Conservation (phyloP, 371 early-diverging fungal genomes). For the Mortierella sp. region DNA sequence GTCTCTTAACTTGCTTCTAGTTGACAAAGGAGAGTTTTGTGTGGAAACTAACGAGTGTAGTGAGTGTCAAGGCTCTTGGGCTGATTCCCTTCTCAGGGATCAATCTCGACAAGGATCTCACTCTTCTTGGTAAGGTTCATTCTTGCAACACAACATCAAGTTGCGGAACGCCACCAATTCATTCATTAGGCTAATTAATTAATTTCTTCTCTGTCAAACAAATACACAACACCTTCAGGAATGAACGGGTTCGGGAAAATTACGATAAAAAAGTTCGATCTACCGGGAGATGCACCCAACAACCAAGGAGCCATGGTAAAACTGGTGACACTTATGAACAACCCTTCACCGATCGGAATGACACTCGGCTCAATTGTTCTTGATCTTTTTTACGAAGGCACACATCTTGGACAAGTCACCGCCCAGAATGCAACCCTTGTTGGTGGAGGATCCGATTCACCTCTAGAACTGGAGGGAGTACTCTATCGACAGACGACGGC, state of each 20-base stretch:
- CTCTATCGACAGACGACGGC: constrained; percentile 61
- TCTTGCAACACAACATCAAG: background rate
- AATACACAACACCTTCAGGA: background rate
- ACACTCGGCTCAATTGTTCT: constrained; percentile 68
- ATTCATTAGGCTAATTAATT: background rate
- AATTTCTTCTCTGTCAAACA: background rate
- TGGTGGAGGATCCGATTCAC: constrained; percentile 17
- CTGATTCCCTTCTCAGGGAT: background rate
- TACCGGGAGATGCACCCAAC: constrained; percentile 67
- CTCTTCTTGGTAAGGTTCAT: background rate
- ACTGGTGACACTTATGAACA: constrained; percentile 64
- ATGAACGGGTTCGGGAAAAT: constrained; percentile 66
- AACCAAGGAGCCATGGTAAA: constrained; percentile 66
- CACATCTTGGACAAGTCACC: constrained; percentile 63
- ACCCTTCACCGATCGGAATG: constrained; percentile 71
- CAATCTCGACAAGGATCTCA: background rate
- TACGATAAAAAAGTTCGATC: constrained; percentile 63
- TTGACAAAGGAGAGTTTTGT: background rate
- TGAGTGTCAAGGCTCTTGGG: constrained; percentile 2
- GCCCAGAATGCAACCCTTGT: constrained; percentile 61
- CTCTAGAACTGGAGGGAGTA: constrained; percentile 63
- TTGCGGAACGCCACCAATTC: background rate
- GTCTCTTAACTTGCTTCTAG: background rate
- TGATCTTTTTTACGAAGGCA: constrained; percentile 64
- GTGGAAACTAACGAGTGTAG: background rate